phyloP scores from a whole-genome alignment of 306 rosid species.

The Vicia faba region DNA sequence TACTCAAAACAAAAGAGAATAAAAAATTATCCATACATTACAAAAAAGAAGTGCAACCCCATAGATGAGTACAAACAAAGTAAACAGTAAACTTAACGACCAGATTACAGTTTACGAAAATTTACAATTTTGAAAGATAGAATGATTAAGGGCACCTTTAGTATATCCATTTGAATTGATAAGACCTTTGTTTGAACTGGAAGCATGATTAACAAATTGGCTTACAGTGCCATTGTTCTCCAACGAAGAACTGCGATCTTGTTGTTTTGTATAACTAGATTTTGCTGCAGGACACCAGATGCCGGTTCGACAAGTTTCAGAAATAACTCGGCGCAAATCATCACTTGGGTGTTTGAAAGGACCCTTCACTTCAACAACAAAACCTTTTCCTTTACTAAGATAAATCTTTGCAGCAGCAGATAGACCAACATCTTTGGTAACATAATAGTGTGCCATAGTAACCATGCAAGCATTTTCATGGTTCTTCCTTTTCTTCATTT shows the following conservation, averaged over 20 bases:
- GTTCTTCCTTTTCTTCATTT: not conserved
- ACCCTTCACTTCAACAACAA: conserved; percentile 31
- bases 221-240: not conserved
- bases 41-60: too few species aligned
- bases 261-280: not conserved
- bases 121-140: too few species aligned
- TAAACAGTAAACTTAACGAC: too few species aligned
- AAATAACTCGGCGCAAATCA: not conserved
- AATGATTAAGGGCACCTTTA: too few species aligned
- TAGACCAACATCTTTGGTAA: conserved; percentile 29
- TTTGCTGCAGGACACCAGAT: conserved; percentile 8
- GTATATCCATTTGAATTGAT: too few species aligned
- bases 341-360: conserved; percentile 29
- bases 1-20: too few species aligned
- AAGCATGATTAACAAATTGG: too few species aligned
- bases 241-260: not conserved
- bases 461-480: not conserved
- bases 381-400: conserved; percentile 3
- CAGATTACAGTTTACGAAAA: too few species aligned
- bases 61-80: too few species aligned
- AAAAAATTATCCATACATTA: too few species aligned
- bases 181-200: too few species aligned
- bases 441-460: conserved; percentile 2
- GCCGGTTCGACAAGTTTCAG: not conserved
- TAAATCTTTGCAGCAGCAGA: conserved; percentile 30